These are phyloP conservation scores for Cupressus sempervirens DNA, from an alignment of 75 land plant species.

Conservation along the genomic window DNA sequence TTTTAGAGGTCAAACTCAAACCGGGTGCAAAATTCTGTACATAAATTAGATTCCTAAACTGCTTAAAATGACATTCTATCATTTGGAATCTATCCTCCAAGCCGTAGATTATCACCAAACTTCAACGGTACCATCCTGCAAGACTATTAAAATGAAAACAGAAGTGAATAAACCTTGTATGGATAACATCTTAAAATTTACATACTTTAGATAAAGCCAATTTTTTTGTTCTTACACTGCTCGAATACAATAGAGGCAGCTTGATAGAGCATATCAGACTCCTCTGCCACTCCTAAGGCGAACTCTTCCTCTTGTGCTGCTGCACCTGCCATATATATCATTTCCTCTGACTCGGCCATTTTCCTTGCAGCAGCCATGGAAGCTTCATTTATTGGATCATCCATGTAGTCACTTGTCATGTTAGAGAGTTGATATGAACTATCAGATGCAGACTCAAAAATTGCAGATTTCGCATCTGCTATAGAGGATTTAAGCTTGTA, in stretches of 20 bases:
- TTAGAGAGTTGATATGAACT: background rate
- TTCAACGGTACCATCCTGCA: background rate
- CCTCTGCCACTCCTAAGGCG: conserved; percentile 41
- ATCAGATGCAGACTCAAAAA: background rate
- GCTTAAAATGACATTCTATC: background rate
- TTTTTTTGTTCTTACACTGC: conserved; percentile 21
- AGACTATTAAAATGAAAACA: background rate
- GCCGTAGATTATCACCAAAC: background rate
- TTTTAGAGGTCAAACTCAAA: background rate
- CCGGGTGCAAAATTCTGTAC: background rate
- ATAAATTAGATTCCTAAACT: background rate
- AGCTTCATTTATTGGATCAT: conserved; percentile 20
- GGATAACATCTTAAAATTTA: background rate
- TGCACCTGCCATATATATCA: conserved; percentile 38
- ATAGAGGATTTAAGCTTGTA: background rate
- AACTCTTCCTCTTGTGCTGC: conserved; percentile 51
- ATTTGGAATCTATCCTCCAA: background rate
- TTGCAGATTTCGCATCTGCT: background rate
- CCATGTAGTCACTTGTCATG: background rate
- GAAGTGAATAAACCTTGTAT: background rate
- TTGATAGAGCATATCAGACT: conserved; percentile 29
- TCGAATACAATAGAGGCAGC: conserved; percentile 31
- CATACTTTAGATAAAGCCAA: background rate
- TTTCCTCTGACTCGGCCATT: conserved; percentile 55
- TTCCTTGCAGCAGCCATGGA: conserved; percentile 34